phyloP scores from a whole-genome alignment of 495 filamentous ascomycete species.

The Talaromyces adpressus region DNA sequence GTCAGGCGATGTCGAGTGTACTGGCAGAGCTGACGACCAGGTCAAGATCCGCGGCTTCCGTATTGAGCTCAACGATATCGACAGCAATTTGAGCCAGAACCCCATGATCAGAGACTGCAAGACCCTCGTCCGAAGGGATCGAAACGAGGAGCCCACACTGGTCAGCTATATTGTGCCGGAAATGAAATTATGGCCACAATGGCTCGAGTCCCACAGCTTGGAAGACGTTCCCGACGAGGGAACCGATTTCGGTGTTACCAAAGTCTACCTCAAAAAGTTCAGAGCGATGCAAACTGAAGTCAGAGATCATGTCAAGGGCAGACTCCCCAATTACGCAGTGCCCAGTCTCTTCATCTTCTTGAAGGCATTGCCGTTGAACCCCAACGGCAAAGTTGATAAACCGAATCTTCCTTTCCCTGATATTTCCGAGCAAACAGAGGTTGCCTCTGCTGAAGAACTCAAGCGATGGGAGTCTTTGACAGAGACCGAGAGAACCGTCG shows the following conservation, averaged over 20 bases:
- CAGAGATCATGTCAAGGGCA: slow-evolving; percentile 65
- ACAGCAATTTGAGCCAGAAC: slow-evolving; percentile 73
- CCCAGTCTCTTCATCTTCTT: slow-evolving; percentile 77
- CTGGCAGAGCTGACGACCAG: slow-evolving; percentile 80
- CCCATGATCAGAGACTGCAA: slow-evolving; percentile 79
- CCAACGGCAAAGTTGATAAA: slow-evolving; percentile 92
- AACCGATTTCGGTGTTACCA: slow-evolving; percentile 8
- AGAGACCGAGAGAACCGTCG: slow-evolving; percentile 60
- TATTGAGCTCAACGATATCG: slow-evolving; percentile 92
- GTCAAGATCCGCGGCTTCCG: slow-evolving; percentile 95
- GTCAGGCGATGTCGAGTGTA: slow-evolving; percentile 66
- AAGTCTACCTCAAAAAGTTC: slow-evolving; percentile 47
- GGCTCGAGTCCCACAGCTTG: slow-evolving; percentile 51
- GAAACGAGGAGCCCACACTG: slow-evolving; percentile 81
- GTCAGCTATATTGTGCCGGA: slow-evolving; percentile 91
- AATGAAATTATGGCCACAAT: slow-evolving; percentile 59
- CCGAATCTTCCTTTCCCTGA: slow-evolving; percentile 89
- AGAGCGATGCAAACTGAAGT: slow-evolving; percentile 63
- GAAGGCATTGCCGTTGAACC: slow-evolving; percentile 77
- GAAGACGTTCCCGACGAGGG: slow-evolving; percentile 32
- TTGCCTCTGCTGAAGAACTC: slow-evolving; percentile 16
- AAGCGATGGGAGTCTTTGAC: slow-evolving; percentile 29
- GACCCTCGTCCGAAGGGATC: slow-evolving; percentile 80
- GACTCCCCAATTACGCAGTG: slow-evolving; percentile 75
- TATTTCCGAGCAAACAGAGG: slow-evolving; percentile 51